phyloP scores from a whole-genome alignment of 139 green algal genomes.

The Chlamydomonas sp. region DNA sequence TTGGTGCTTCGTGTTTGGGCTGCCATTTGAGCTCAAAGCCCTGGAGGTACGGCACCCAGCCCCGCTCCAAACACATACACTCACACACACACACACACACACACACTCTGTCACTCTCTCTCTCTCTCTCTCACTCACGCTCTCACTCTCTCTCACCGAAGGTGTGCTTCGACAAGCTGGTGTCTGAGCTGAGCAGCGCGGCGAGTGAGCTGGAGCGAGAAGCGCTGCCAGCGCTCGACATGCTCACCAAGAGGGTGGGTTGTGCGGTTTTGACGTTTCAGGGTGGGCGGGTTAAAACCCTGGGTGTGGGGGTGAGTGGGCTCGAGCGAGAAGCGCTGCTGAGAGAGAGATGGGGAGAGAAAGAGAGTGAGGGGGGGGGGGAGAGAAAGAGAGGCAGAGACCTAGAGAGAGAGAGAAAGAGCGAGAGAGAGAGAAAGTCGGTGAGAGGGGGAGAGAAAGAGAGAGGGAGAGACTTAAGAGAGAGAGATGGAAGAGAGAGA shows the following conservation, averaged over 20 bases:
- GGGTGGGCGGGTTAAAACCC: neutral
- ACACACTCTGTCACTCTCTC: constrained; percentile 5
- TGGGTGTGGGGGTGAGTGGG: neutral
- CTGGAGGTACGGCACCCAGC: constrained; percentile 23
- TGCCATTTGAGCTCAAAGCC: constrained; percentile 39
- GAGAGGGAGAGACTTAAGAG: no score
- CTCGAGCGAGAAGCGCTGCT: neutral
- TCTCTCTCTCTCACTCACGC: neutral
- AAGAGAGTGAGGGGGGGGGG: neutral
- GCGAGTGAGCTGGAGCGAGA: constrained; percentile 66
- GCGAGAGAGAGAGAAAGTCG: neutral
- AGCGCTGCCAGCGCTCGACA: constrained; percentile 75
- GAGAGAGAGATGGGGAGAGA: neutral
- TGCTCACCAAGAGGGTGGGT: constrained; percentile 62
- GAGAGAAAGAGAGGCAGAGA: neutral
- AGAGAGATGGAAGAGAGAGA: no score
- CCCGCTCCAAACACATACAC: constrained; percentile 5
- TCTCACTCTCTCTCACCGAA: neutral
- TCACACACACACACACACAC: constrained; percentile 5
- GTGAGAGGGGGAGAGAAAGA: no score
- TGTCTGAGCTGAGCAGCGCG: constrained; percentile 56
- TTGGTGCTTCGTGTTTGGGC: no score
- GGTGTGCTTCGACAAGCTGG: constrained; percentile 35
- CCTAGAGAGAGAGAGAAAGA: neutral
- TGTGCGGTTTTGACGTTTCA: neutral